Evolutionary conservation across 2,329 filamentous ascomycete species (phyloP), one percentile per base, ranked within the genome.

Genomic region (Penicillium palitans): DNA sequence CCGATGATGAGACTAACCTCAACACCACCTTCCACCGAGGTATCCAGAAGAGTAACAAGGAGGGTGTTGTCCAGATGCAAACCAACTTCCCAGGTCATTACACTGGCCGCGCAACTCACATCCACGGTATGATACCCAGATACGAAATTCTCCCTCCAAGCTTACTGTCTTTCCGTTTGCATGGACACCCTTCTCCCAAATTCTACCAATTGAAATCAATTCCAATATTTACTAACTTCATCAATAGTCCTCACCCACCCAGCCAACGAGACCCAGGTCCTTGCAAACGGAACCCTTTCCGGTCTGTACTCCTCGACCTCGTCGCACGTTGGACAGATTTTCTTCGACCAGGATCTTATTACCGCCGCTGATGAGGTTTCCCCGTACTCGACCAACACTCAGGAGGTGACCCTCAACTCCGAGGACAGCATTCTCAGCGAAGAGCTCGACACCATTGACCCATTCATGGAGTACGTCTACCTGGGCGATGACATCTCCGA

Each of bases 261-360:
- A 1, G 59, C 58, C 49, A 70, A 70, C 53, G 64, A 66, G 29
- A 71, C 71, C 10, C 71, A 69, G 12, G 67, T 78, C 7, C 74
- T 79, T 46, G 63, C 76, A 47, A 85, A 81, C 67, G 82, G 81
- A 54, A 83, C 83, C 57, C 79, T 84, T 61, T 71, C 73, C 41
- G 81, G 78, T 59, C 77, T 78, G 17, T 72, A 70, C 59, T 66
- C 62, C 15, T 24, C 71, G 13, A 77, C 74, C 51, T 79, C 83
- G 57, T 80, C 82, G 8, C 85, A 89, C 73, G 79, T 88, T 40
- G 86, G 86, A 19, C 86, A 90, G 70, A 68, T 86, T 51, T 89
- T 86, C 79, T 86, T 86, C 56, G 84, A 89, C 70, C 82, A 87
- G 68, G 76, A 78, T 61, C 80, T 89, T 10, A 80, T 84, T 63